A percentile compares a stretch with the other conserved stretches of the same genome.
Conservation (phyloP, 2,329 filamentous ascomycete species). For the Sporothrix protearum region DNA sequence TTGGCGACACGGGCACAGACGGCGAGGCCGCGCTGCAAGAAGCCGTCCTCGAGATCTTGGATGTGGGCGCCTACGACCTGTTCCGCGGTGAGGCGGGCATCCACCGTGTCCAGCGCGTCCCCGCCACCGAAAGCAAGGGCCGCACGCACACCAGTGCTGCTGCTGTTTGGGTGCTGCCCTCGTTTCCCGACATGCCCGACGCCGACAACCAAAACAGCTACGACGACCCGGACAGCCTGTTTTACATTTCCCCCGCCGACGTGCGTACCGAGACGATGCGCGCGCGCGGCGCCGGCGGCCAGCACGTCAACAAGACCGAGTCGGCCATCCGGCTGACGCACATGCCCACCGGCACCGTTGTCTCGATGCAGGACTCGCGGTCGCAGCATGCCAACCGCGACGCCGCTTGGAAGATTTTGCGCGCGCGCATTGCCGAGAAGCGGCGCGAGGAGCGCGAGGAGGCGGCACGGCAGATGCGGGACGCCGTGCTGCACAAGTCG, state of each 20-base stretch:
- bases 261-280: conserved; percentile 86
- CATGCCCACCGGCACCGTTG: conserved; percentile 77
- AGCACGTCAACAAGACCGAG: conserved; percentile 98
- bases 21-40: conserved; percentile 73
- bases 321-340: conserved; percentile 92
- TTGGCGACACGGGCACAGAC: conserved; percentile 50
- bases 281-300: conserved; percentile 84
- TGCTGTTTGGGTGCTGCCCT: conserved; percentile 86
- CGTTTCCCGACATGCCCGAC: conserved; percentile 48
- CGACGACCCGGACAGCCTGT: conserved; percentile 84
- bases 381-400: conserved; percentile 88
- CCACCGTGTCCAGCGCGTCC: conserved; percentile 90
- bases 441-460: conserved; percentile 80
- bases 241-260: conserved; percentile 81
- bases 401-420: conserved; percentile 79
- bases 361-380: conserved; percentile 88
- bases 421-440: conserved; percentile 75
- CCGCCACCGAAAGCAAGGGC: conserved; percentile 84
- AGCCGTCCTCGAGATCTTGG: conserved; percentile 79
- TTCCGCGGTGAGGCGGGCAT: conserved; percentile 89
- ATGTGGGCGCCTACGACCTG: conserved; percentile 71
- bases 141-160: conserved; percentile 91
- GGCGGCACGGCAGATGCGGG: conserved; percentile 67
- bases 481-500: conserved; percentile 73
- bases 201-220: conserved; percentile 54